Base-by-base conservation (phyloP, 2,329 filamentous ascomycete genomes). In the Cercospora janseana region DNA sequence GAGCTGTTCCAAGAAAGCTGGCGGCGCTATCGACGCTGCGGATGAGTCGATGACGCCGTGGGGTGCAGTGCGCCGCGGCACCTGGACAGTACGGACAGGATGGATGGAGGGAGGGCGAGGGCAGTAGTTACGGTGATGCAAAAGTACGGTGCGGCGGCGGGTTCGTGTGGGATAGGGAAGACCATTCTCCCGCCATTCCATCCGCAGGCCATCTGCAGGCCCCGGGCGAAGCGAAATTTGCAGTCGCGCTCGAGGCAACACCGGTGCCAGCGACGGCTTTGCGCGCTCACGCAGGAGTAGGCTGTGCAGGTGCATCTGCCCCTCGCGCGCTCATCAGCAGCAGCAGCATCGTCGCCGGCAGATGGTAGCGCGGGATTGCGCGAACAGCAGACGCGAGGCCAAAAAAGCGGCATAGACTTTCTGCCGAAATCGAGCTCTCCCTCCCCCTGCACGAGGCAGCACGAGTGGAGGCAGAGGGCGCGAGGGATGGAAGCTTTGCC, bases 161-260 rank as follows among this genome's bases (percentile, higher is more conserved):
- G n/a, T n/a, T n/a, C n/a, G n/a, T n/a, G n/a, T n/a, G n/a, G n/a
- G n/a, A n/a, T n/a, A n/a, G n/a, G n/a, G n/a, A 18, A 24, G 42
- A 18, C 21, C 7, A 42, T 55, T 55, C 49, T 52, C 10, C 46
- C 55, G 48, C 20, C 24, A 35, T 51, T 52, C 51, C 18, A 46
- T 54, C 13, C 29, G 16, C 24, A n/a, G 40, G 15, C 40, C 6
- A 18, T 34, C 15, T 45, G 28, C 20, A 16, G 20, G 9, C 46
- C 52, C 49, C 47, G 38, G 49, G n/a, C n/a, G 48, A 53, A 56
- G 54, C 54, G 50, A 53, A 13, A 56, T 53, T 47, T 44, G 18
- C 31, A 37, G 24, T 41, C 13, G 21, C 43, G 31, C 31, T 16
- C 10, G 31, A 35, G 31, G 29, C 32, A 45, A 35, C 38, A 16